A percentile compares a stretch with the other conserved stretches of the same genome.
Conservation (phyloP, 495 filamentous ascomycete genomes). For the Massariosphaeria phaeospora region DNA sequence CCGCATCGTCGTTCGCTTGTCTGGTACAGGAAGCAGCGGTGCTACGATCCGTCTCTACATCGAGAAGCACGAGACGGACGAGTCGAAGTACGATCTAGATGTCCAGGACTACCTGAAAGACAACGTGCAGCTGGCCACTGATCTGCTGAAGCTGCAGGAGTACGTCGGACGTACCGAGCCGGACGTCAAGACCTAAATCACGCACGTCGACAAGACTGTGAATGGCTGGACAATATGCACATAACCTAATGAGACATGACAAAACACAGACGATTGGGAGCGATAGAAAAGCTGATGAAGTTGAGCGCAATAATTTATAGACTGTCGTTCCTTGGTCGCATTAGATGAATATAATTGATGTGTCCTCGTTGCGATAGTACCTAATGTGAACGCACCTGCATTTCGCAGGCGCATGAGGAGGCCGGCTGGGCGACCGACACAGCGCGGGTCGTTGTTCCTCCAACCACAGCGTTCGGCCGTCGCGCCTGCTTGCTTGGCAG, state of each 20-base stretch:
- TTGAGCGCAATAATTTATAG: neutral
- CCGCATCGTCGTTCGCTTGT: slow-evolving; percentile 88
- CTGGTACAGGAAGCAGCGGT: slow-evolving; percentile 88
- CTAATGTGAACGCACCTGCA: too few relatives aligned
- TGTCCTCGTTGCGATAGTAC: too few relatives aligned
- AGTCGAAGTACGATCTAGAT: slow-evolving; percentile 64
- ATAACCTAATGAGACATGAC: slow-evolving; percentile 3
- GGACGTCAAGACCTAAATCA: slow-evolving; percentile 81
- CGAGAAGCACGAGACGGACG: slow-evolving; percentile 81
- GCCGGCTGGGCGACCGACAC: too few relatives aligned
- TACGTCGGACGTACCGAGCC: slow-evolving; percentile 85
- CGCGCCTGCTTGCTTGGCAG: too few relatives aligned
- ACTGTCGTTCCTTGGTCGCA: neutral
- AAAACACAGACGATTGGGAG: too few relatives aligned
- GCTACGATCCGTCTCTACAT: slow-evolving; percentile 96
- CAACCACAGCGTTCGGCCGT: too few relatives aligned
- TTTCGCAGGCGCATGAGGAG: too few relatives aligned
- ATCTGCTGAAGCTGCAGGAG: slow-evolving; percentile 83
- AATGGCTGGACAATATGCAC: neutral
- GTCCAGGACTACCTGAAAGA: slow-evolving; percentile 93
- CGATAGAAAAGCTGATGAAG: neutral
- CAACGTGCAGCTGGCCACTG: slow-evolving; percentile 76
- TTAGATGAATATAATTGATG: too few relatives aligned
- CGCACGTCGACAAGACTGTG: neutral
- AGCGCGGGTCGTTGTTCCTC: too few relatives aligned